phyloP scores from a whole-genome alignment of 345 rosid genomes.

The Brassica incana region DNA sequence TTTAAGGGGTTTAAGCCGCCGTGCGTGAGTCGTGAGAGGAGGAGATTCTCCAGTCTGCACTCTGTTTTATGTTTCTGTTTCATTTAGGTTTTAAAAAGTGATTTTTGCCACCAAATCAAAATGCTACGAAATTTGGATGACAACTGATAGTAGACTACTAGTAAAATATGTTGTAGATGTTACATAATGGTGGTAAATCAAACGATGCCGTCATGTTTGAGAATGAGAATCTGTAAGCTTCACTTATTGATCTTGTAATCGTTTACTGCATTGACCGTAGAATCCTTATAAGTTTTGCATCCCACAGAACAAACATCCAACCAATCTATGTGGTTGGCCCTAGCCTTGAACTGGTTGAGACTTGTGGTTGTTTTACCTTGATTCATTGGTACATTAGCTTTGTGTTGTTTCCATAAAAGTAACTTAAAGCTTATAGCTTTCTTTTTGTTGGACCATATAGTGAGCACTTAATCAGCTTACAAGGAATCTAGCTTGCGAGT shows the following conservation, averaged over 20 bases:
- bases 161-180: too few species aligned
- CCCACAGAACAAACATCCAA: background rate
- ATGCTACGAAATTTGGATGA: too few species aligned
- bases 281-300: slow-evolving; percentile 39
- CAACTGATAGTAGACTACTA: too few species aligned
- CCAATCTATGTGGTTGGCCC: background rate
- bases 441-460: background rate
- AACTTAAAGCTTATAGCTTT: background rate
- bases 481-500: slow-evolving; percentile 80
- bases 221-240: too few species aligned
- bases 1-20: slow-evolving; percentile 10
- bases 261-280: background rate
- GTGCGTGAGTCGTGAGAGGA: background rate
- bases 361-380: background rate
- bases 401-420: background rate
- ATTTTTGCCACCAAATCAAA: too few species aligned
- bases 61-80: background rate
- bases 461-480: slow-evolving; percentile 79
- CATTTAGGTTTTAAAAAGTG: too few species aligned
- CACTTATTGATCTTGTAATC: background rate
- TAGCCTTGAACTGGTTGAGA: slow-evolving; percentile 3
- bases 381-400: background rate
- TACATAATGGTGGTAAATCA: too few species aligned
- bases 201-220: too few species aligned
- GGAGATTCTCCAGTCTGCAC: background rate